These are phyloP conservation scores for Oxyria digyna DNA, from an alignment of 148 eudicot species.

Conservation along the genomic window DNA sequence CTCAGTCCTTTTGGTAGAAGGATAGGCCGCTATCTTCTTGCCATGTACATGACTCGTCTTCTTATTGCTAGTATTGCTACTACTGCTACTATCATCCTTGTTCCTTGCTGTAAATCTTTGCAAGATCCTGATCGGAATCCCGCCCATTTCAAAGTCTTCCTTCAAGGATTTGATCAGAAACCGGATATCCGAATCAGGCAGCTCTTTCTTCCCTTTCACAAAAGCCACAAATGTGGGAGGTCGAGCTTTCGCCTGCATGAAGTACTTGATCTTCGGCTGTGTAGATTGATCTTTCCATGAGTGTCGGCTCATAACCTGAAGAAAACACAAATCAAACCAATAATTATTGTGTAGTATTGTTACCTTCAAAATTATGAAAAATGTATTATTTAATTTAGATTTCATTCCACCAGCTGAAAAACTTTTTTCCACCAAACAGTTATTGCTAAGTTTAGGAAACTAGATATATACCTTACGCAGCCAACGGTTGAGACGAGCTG, in stretches of 20 bases:
- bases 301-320: slow-evolving; percentile 96
- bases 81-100: slow-evolving; percentile 13
- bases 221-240: slow-evolving; percentile 98
- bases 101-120: slow-evolving; percentile 41
- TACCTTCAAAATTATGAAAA: no score
- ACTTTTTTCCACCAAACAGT: no score
- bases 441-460: background rate
- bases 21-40: slow-evolving; percentile 22
- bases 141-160: slow-evolving; percentile 90
- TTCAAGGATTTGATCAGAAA: slow-evolving; percentile 75
- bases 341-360: no score
- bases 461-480: slow-evolving; percentile 52
- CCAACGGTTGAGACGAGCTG: slow-evolving; percentile 97
- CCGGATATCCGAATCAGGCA: slow-evolving; percentile 70
- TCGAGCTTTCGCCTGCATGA: slow-evolving; percentile 94
- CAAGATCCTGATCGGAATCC: slow-evolving; percentile 78
- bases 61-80: slow-evolving; percentile 7
- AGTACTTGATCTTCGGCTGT: slow-evolving; percentile 86
- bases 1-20: slow-evolving; percentile 50
- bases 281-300: slow-evolving; percentile 88
- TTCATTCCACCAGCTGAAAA: no score
- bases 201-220: slow-evolving; percentile 56
- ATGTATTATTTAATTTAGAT: no score
- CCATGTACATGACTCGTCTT: slow-evolving; percentile 27
- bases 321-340: background rate